Base-by-base conservation (phyloP, 768 basidiomycete genomes). In the Phanerochaete carnosa region DNA sequence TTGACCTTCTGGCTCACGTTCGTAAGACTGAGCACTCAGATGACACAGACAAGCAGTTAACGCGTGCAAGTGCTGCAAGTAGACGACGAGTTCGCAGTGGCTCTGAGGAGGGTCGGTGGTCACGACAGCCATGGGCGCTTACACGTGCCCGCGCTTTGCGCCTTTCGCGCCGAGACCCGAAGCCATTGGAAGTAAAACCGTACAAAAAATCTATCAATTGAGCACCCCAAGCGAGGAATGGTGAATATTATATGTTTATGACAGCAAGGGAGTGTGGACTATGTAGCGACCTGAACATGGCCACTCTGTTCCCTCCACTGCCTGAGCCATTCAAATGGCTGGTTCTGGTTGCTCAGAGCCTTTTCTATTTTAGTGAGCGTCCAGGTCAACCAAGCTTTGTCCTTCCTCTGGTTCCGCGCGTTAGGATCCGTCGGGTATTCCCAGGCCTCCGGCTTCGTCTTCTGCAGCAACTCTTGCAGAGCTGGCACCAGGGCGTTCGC, bases 401-500 rank as follows among this genome's bases (percentile, higher is more conserved):
- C 72, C 64, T 73, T 80, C 58, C 61, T 62, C 19, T 65, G 62
- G 59, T 69, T 59, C 30, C 66, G 68, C 16, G 71, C 70, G 22
- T 69, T 67, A 9, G 28, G 57, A 47, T 55, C 57, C 60, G 65
- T 33, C 25, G 65, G 60, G 45, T 62, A 53, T 30, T 50, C 45
- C 59, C 64, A 59, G 22, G 57, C 33, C 39, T 47, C 25, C 3
- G 70, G 70, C 13, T 58, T 32, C 7, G 64, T 64, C 56, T 65
- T 61, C 12, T 26, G 47, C 1, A 77, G 64, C 22, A 78, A 70
- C 4, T 63, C 62, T 62, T 76, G 66, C 9, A 86, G 75, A 16
- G 76, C 72, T 0, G 77, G 73, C 19, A 82, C 68, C 33, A 87
- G 72, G 15, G 73, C 73, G 15, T 73, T 66, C 1, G 80, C 82